phyloP scores from a whole-genome alignment of 805 yeast genomes.

The Pichia gijzeniarum region DNA sequence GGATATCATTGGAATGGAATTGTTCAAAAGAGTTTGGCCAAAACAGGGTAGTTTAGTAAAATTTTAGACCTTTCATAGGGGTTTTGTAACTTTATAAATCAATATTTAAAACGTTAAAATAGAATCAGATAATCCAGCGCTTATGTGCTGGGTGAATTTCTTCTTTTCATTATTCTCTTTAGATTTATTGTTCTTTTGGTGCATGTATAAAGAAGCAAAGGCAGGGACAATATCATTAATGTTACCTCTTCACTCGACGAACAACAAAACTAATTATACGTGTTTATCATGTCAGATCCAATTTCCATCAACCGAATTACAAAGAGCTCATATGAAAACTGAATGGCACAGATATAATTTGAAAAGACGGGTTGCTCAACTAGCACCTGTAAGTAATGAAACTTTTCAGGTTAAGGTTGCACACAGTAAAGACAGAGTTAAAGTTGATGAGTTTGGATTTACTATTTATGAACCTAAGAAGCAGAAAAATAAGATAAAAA shows the following conservation, averaged over 20 bases:
- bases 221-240: no score
- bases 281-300: slow-evolving; percentile 86
- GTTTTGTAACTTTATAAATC: neutral
- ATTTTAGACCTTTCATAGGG: slow-evolving; percentile 1
- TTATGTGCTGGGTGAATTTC: no score
- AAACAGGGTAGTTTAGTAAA: slow-evolving; percentile 20
- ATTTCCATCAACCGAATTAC: slow-evolving; percentile 76
- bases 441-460: slow-evolving; percentile 49
- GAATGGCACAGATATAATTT: slow-evolving; percentile 98
- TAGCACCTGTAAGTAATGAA: slow-evolving; percentile 50
- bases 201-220: no score
- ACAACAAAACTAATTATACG: slow-evolving; percentile 35
- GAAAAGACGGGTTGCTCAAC: slow-evolving; percentile 85
- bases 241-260: slow-evolving; percentile 11
- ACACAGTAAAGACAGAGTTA: slow-evolving; percentile 22
- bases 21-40: slow-evolving; percentile 95
- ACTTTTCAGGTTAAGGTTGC: slow-evolving; percentile 26
- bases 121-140: no score
- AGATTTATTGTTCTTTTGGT: no score
- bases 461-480: slow-evolving; percentile 18
- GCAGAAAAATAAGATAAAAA: neutral
- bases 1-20: slow-evolving; percentile 89
- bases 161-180: no score
- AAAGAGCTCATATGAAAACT: slow-evolving; percentile 90
- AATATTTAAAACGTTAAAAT: no score